Evolutionary conservation across 805 yeast genomes (phyloP), one percentile per base, ranked within the genome.

Genomic region (Wickerhamomyces rabaulensis): DNA sequence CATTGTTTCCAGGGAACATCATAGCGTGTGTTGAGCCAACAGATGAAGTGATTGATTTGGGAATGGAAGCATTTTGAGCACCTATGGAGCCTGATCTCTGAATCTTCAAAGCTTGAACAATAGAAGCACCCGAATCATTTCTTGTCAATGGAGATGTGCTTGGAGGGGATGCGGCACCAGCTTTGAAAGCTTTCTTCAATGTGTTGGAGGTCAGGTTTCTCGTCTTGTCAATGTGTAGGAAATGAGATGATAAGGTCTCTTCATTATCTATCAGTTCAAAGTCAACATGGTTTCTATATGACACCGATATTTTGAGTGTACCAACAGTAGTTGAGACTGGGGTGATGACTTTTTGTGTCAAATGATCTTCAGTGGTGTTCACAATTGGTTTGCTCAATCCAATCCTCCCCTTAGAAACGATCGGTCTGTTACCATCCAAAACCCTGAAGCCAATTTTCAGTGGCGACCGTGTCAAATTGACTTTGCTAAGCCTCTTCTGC

Each of bases 241-340:
- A 80, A 50, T 80, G 84, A 40, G 73, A 73, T 6, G 87, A 77
- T 22, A 84, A 63, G 6, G 81, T 63, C 47, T 79, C 80, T 56
- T 87, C 94, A 38, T 78, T 78, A 54, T 83, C 89, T 51, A 74
- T 78, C 10, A 89, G 68, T 36, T 75, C 68, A 65, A 92, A 92
- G 41, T 78, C 75, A 51, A 80, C 73, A 59, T 89, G 84, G 36
- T 71, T 74, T 47, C 99, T 74, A 58, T 86, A 92, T 2, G 95
- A 84, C 1, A 88, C 94, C 0, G 94, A 80, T 7, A 87, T 75
- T 48, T 79, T 74, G 44, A 92, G 65, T 1, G 83, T 69, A 0
- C 99, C 99, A 40, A 79, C 70, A 8, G 85, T 80, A 0, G 97
- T 88, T 46, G 76, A 72, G 3, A 94, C 78, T 0, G 95, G 88